Conservation (phyloP, 192 early-diverging fungal species). For the Jimgerdemannia flammicorona region DNA sequence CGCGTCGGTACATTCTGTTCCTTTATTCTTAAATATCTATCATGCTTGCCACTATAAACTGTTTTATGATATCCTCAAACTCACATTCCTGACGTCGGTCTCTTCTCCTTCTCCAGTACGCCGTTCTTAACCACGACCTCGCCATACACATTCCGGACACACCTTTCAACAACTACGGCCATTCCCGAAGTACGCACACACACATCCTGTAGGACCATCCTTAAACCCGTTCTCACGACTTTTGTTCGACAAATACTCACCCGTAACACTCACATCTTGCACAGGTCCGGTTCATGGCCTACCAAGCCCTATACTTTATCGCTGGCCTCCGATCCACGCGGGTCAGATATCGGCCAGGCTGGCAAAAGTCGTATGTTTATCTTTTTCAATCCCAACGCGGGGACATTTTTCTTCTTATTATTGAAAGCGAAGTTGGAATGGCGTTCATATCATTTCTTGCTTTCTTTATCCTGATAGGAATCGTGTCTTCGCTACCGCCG, state of each 20-base stretch:
- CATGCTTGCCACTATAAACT: too few relatives aligned
- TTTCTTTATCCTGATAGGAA: slow-evolving; percentile 15
- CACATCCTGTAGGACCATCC: too few relatives aligned
- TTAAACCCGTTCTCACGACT: too few relatives aligned
- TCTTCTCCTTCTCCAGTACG: slow-evolving; percentile 36
- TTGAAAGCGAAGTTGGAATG: too few relatives aligned
- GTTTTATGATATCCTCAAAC: neutral
- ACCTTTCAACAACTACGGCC: slow-evolving; percentile 55
- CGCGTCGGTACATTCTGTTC: slow-evolving; percentile 43
- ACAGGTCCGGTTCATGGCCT: slow-evolving; percentile 79
- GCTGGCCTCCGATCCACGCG: slow-evolving; percentile 66
- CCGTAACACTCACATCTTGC: slow-evolving; percentile 16
- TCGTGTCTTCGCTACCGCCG: slow-evolving; percentile 68
- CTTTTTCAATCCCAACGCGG: neutral
- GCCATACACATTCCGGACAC: slow-evolving; percentile 53
- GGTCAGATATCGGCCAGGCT: slow-evolving; percentile 70
- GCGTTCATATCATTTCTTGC: neutral
- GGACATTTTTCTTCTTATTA: neutral
- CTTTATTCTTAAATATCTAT: neutral
- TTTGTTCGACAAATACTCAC: too few relatives aligned
- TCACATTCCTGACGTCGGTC: neutral
- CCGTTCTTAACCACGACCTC: slow-evolving; percentile 54
- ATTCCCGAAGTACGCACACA: slow-evolving; percentile 68
- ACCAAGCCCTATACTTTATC: slow-evolving; percentile 64
- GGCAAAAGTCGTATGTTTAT: slow-evolving; percentile 42